phyloP scores from a whole-genome alignment of 1,284 basidiomycete genomes.

The Schizophyllum commune region DNA sequence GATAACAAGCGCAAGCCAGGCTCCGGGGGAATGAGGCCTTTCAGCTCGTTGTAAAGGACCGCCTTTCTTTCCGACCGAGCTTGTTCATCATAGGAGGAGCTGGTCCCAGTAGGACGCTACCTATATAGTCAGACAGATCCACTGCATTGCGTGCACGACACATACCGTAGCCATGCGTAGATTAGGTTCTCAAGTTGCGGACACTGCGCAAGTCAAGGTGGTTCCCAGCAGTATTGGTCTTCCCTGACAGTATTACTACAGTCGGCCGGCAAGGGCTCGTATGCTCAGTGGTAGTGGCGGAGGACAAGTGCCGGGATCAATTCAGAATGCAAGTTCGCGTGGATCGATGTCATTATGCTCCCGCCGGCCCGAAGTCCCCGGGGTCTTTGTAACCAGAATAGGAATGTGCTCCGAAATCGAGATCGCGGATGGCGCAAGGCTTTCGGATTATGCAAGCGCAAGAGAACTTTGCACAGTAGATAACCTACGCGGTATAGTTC shows the following conservation, averaged over 20 bases:
- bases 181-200: neutral
- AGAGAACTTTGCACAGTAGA: too few relatives aligned
- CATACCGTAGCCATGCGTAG: neutral
- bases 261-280: too few relatives aligned
- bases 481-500: too few relatives aligned
- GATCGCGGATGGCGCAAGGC: too few relatives aligned
- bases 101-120: too few relatives aligned
- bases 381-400: neutral
- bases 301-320: neutral
- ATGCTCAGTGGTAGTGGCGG: neutral
- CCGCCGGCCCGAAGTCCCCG: too few relatives aligned
- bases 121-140: too few relatives aligned
- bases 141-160: neutral
- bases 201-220: neutral
- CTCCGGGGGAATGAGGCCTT: neutral
- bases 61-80: neutral
- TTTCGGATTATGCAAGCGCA: too few relatives aligned
- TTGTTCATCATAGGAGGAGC: neutral
- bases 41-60: neutral
- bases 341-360: neutral
- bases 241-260: too few relatives aligned
- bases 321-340: neutral
- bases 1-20: neutral
- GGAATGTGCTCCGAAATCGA: neutral
- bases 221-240: too few relatives aligned